These are phyloP conservation scores for Paragyromitra xinjiangensis DNA, from an alignment of 495 filamentous ascomycete species.

Conservation along the genomic window DNA sequence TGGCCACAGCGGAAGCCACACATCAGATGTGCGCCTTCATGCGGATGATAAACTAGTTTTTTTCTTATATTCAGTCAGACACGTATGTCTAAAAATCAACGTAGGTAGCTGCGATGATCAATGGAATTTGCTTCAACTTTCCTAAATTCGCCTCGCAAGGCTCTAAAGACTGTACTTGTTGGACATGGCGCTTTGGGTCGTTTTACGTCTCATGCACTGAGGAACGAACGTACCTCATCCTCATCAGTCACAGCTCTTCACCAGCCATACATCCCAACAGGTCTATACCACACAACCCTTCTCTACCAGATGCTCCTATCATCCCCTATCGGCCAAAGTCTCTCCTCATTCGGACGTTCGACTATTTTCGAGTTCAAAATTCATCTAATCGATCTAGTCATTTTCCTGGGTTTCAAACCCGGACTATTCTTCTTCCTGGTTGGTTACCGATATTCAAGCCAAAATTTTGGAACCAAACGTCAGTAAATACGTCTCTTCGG, in stretches of 20 bases:
- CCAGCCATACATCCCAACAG: not conserved
- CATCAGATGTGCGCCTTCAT: constrained; percentile 9
- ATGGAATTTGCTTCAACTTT: not conserved
- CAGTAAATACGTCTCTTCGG: not conserved
- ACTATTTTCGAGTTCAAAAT: not conserved
- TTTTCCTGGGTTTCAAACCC: not conserved
- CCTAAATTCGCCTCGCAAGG: constrained; percentile 14
- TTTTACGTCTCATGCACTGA: constrained; percentile 12
- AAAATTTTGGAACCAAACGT: not conserved
- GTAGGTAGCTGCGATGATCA: not conserved
- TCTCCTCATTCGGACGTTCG: not conserved
- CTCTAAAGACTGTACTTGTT: not conserved
- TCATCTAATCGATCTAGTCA: not conserved
- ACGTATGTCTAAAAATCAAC: constrained; percentile 9
- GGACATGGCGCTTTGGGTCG: not conserved
- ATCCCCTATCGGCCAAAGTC: not conserved
- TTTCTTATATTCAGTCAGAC: constrained; percentile 2
- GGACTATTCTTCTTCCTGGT: too few relatives aligned
- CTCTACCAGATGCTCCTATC: not conserved
- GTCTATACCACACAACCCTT: not conserved
- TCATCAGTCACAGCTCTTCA: not conserved
- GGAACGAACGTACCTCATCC: not conserved
- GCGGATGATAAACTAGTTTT: not conserved
- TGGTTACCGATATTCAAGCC: too few relatives aligned
- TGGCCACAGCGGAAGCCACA: not conserved